Evolutionary conservation across 2,329 filamentous ascomycete genomes (phyloP).

Genomic region (Aspergillus pseudoglaucus): DNA sequence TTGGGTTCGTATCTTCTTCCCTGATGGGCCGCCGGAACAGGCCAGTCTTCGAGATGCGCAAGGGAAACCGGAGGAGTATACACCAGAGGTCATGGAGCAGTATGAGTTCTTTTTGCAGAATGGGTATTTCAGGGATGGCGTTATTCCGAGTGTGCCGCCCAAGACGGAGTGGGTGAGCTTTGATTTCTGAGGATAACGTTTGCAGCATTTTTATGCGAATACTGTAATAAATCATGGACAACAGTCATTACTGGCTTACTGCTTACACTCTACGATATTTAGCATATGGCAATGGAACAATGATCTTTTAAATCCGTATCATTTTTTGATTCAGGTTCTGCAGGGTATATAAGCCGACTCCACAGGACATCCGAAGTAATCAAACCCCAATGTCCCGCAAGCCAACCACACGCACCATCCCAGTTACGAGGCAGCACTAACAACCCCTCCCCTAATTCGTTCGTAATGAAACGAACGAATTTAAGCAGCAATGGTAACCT

Average conservation of each 20-base stretch:
- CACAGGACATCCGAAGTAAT: slow-evolving; percentile 9
- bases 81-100: slow-evolving; percentile 49
- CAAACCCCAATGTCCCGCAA: background rate
- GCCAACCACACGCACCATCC: slow-evolving; percentile 5
- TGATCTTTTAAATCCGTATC: slow-evolving; percentile 9
- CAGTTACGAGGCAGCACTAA: slow-evolving; percentile 12
- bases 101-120: slow-evolving; percentile 61
- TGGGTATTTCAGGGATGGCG: slow-evolving; percentile 62
- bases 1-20: slow-evolving; percentile 65
- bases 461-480: slow-evolving; percentile 18
- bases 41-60: slow-evolving; percentile 44
- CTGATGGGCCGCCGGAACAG: slow-evolving; percentile 56
- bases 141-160: slow-evolving; percentile 72
- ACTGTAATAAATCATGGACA: background rate
- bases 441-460: slow-evolving; percentile 18
- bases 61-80: slow-evolving; percentile 47
- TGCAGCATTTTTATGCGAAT: background rate
- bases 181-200: slow-evolving; percentile 55
- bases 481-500: slow-evolving; percentile 49
- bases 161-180: slow-evolving; percentile 68
- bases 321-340: slow-evolving; percentile 25
- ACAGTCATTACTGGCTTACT: background rate
- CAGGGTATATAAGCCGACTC: slow-evolving; percentile 21
- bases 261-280: background rate
- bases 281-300: background rate